A percentile compares a stretch with the other conserved stretches of the same genome.
These are phyloP conservation scores for Hanseniaspora uvarum DNA, from an alignment of 1,139 yeast species.

Conservation along the genomic window DNA sequence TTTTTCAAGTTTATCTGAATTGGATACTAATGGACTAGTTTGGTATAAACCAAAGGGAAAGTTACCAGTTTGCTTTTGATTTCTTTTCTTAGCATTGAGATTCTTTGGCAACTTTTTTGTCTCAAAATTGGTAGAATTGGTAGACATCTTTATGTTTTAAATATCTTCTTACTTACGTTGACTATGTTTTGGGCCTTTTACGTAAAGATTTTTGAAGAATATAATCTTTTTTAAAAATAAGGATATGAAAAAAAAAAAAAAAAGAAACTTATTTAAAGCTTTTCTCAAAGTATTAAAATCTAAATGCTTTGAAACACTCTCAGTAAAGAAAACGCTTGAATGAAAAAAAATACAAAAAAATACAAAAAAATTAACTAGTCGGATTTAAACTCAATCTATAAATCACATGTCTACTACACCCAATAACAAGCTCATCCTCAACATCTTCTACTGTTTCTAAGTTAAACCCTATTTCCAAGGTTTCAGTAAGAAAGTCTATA, in stretches of 20 bases:
- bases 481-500: slow-evolving; percentile 26
- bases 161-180: no score
- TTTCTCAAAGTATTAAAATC: background rate
- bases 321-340: no score
- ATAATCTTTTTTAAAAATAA: no score
- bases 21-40: background rate
- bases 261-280: no score
- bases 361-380: background rate
- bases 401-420: slow-evolving; percentile 4
- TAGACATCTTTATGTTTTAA: background rate
- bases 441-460: slow-evolving; percentile 14
- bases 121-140: background rate
- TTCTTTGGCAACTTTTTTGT: background rate
- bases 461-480: slow-evolving; percentile 23
- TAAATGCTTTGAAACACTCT: background rate
- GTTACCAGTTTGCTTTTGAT: background rate
- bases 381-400: slow-evolving; percentile 1
- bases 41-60: background rate
- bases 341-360: background rate
- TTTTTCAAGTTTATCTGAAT: background rate
- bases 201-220: no score
- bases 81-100: background rate
- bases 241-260: no score
- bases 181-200: no score
- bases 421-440: slow-evolving; percentile 20